A percentile compares a stretch with the other conserved stretches of the same genome.
phyloP scores from a whole-genome alignment of 352 stramenopile species.

The Pseudoperonospora humuli region DNA sequence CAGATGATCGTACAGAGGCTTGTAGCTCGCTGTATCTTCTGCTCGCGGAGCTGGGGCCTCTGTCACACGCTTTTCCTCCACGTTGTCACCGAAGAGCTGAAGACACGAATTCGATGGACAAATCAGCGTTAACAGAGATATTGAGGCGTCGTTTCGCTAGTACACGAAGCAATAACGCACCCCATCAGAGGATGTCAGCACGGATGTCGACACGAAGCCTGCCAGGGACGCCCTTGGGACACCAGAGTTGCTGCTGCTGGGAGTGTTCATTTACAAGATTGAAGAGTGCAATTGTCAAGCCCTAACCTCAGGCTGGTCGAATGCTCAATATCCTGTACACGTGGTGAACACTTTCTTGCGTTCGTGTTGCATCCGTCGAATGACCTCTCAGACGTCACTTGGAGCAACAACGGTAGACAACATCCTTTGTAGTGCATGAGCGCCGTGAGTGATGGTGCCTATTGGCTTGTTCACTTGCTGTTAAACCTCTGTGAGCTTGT shows the following conservation, averaged over 20 bases:
- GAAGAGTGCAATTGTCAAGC: neutral
- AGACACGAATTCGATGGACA: neutral
- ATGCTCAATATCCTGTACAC: no score
- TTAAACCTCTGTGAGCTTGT: no score
- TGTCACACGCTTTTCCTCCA: conserved; percentile 73
- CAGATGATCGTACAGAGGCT: conserved; percentile 73
- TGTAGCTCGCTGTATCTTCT: conserved; percentile 46
- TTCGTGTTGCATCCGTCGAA: no score
- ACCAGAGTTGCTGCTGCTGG: conserved; percentile 12
- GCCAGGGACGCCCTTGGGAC: conserved; percentile 31
- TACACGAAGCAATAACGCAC: conserved; percentile 24
- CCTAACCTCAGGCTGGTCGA: no score
- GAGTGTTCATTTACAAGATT: neutral
- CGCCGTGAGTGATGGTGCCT: no score
- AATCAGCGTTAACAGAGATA: neutral
- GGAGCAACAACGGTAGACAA: no score
- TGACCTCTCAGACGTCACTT: no score
- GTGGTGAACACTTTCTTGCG: no score
- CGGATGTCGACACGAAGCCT: conserved; percentile 76
- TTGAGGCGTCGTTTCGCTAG: neutral
- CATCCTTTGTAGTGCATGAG: no score
- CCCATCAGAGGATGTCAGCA: conserved; percentile 79
- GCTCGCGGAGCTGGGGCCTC: conserved; percentile 38
- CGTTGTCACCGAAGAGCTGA: conserved; percentile 84
- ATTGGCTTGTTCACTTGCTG: no score